Evolutionary conservation across 2,329 filamentous ascomycete genomes (phyloP).

Genomic region (Sclerotiophoma versabilis): DNA sequence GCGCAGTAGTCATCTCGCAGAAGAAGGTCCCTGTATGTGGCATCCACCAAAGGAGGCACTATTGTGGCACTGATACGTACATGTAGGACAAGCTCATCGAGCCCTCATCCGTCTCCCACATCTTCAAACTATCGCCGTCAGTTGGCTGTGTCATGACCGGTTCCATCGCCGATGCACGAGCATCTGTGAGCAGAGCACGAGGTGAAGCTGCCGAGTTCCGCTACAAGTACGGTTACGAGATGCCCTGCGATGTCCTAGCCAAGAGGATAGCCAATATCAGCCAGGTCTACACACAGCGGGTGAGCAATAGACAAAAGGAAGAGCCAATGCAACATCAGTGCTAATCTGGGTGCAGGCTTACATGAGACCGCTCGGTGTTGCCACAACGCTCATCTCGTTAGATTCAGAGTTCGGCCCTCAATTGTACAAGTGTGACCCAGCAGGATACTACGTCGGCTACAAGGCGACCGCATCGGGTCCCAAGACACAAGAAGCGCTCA

Average conservation of each 20-base stretch:
- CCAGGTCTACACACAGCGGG: constrained; percentile 97
- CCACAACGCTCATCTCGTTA: constrained; percentile 91
- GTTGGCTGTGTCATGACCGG: constrained; percentile 99
- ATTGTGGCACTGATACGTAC: constrained; percentile 17
- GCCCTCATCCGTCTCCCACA: constrained; percentile 93
- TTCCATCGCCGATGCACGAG: constrained; percentile 95
- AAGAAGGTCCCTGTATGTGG: constrained; percentile 96
- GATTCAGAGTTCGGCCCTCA: constrained; percentile 92
- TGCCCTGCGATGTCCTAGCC: constrained; percentile 95
- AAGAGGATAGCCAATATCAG: constrained; percentile 99
- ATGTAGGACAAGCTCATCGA: constrained; percentile 97
- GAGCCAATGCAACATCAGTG: constrained; percentile 7
- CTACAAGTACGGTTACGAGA: constrained; percentile 99
- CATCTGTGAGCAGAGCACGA: constrained; percentile 89
- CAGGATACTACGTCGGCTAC: constrained; percentile 98
- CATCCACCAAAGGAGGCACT: neutral
- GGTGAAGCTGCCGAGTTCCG: constrained; percentile 96
- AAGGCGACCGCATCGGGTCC: constrained; percentile 97
- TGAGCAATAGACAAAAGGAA: constrained; percentile 54
- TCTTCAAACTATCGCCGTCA: constrained; percentile 95
- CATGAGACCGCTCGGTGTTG: constrained; percentile 97
- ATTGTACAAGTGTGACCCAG: constrained; percentile 97
- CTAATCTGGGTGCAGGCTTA: constrained; percentile 71
- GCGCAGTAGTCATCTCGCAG: constrained; percentile 95
- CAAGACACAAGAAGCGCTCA: constrained; percentile 98